Conservation (phyloP, 148 eudicot genomes). For the Heliamphora exappendiculata region DNA sequence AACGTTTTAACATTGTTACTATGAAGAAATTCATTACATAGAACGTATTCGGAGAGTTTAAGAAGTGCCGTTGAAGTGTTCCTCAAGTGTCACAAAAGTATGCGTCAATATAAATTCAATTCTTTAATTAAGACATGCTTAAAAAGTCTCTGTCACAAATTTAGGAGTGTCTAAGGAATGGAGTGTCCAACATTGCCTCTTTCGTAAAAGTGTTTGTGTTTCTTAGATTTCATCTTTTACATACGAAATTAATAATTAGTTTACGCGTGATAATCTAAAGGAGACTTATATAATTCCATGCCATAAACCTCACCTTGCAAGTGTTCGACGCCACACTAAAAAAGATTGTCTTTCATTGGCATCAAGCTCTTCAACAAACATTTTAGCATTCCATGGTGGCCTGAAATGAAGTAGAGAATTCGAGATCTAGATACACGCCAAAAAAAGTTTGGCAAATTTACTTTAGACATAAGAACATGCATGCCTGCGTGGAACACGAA, state of each 20-base stretch:
- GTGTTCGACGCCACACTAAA: constrained; percentile 78
- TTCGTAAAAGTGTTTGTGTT: background rate
- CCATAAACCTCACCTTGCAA: constrained; percentile 59
- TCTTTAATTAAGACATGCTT: too few species aligned
- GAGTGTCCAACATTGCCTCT: too few species aligned
- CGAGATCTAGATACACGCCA: background rate
- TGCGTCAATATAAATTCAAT: too few species aligned
- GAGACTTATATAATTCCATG: background rate
- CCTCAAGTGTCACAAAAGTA: too few species aligned
- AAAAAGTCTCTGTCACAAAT: too few species aligned
- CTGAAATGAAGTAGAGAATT: constrained; percentile 31
- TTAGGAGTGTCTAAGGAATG: too few species aligned
- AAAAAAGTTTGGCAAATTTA: background rate
- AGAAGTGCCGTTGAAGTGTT: too few species aligned
- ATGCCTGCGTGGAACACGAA: constrained; percentile 92
- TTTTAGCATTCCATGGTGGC: constrained; percentile 80
- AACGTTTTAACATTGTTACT: too few species aligned
- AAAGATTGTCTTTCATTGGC: constrained; percentile 73
- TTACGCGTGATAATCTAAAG: background rate
- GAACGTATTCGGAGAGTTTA: too few species aligned
- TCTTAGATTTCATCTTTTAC: background rate
- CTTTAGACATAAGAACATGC: background rate
- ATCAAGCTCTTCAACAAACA: constrained; percentile 91
- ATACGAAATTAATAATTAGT: background rate
- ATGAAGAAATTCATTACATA: too few species aligned